Evolutionary conservation across 805 yeast species (phyloP), one percentile per base, ranked within the genome.

Genomic region (Vanderwaltozyma polyspora): DNA sequence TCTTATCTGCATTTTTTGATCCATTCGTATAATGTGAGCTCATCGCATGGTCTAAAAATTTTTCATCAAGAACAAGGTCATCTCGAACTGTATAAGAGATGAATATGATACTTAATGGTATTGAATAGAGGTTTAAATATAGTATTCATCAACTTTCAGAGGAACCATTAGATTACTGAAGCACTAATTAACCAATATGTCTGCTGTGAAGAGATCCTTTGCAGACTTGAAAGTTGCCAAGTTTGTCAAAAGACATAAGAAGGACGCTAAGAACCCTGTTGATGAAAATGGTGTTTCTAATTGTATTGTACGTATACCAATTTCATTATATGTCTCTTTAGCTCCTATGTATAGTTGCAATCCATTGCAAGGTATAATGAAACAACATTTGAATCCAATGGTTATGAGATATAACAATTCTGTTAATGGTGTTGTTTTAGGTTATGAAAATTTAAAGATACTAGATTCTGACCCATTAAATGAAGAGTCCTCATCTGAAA

Each of bases 321-420:
- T 52, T 2, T 62, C 74, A 12, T 55, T 91, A 55, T 85, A 87
- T 52, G 76, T 86, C 5, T 85, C 95, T 7, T 56, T 91, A 34
- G 95, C 99, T 5, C 98, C 99, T 34, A 65, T 74, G 35, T 82
- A 78, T 59, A 52, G 76, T 25, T 63, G 67, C 28, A 64, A 68
- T 33, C 94, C 95, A 6, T 52, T 79, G 12, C 74, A 73, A 39
- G 99, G 97, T 28, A 69, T 91, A 43, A 74, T 75, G 56, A 68
- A 76, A 19, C 96, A 89, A 62, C 97, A 91, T 61, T 62, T 91
- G 43, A 95, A 91, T 51, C 86, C 91, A 3, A 64, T 91, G 59
- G 64, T 91, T 21, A 84, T 91, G 94, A 75, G 81, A 28, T 84
- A 79, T 55, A 79, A 72, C 44, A 59, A 72, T 11, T 68, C 75